Base-by-base conservation (phyloP, 208 protist species). In the Acanthamoeba lenticulata region DNA sequence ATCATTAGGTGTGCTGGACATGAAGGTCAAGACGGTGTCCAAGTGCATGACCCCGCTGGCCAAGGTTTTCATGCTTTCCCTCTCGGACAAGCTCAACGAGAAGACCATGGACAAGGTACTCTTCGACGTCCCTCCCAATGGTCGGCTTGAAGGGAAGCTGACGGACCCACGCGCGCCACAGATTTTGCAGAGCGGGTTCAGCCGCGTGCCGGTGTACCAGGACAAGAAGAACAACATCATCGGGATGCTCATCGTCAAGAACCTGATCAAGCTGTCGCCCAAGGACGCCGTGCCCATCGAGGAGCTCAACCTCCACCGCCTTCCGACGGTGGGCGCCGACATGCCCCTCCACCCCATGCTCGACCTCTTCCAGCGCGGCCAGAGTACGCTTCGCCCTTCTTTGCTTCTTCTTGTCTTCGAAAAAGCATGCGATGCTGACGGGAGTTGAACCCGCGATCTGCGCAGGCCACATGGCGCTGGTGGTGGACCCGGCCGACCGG, bases 231-330 rank as follows among this genome's bases (percentile, higher is more conserved):
- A 93, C n/a, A 97, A 98, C 94, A 97, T 99, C 90, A 95, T 98
- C 79, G 98, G 98, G 13, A 95, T 97, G 32, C 95, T 99, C 34
- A 96, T 98, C 72, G 96, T 98, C 27, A 98, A 98, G 72, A 97
- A 95, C 19, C 96, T 99, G 13, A 90, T 98, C 1, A 94, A 93
- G 32, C 90, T 98, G 19, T 96, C 55, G 1, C 95, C 94, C 62
- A 90, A 90, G 85, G 85, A 91, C 42, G 57, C 55, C 1, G 89
- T 81, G 34, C n/a, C 32, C 17, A 85, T 95, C n/a, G 40, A 86
- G 36, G 47, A 90, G 7, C 34, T 97, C 13, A 29, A 49, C 42
- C 19, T 96, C 29, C 67, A 92, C n/a, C 47, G 65, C 3, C 2
- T 92, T 17, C 57, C 91, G 24, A 69, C 44, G 15, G 89, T 97